A percentile compares a stretch with the other conserved stretches of the same genome.
These are phyloP conservation scores for Phytophthora pistaciae DNA, from an alignment of 352 stramenopile genomes.

Conservation along the genomic window DNA sequence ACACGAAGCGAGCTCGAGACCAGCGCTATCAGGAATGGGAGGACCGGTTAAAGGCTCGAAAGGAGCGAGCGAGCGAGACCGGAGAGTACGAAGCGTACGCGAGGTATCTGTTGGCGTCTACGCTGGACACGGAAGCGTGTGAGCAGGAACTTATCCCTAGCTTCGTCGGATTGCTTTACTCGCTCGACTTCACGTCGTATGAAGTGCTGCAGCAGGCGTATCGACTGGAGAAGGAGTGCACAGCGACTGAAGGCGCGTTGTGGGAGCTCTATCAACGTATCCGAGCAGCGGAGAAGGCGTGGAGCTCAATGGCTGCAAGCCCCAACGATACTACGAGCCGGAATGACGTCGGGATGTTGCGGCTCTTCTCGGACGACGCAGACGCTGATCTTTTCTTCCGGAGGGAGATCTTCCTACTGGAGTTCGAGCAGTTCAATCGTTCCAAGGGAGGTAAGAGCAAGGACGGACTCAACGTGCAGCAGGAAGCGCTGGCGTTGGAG, in stretches of 20 bases:
- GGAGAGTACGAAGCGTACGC: conserved; percentile 64
- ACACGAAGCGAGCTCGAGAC: conserved; percentile 5
- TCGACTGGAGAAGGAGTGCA: conserved; percentile 52
- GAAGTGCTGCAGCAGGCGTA: conserved; percentile 47
- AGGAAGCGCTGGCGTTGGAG: conserved; percentile 13
- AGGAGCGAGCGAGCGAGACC: conserved; percentile 6
- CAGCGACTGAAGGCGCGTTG: conserved; percentile 41
- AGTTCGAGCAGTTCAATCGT: conserved; percentile 32
- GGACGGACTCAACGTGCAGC: conserved; percentile 7
- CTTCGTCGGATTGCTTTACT: conserved; percentile 72
- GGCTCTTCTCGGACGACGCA: conserved; percentile 50
- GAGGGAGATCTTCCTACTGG: conserved; percentile 49
- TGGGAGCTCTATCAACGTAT: conserved; percentile 44
- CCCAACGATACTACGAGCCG: neutral
- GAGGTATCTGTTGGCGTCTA: conserved; percentile 54
- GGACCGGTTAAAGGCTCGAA: neutral
- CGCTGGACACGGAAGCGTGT: conserved; percentile 54
- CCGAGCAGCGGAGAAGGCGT: conserved; percentile 28
- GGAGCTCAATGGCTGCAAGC: conserved; percentile 2
- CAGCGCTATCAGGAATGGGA: conserved; percentile 21
- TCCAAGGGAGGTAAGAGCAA: neutral
- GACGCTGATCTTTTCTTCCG: conserved; percentile 66
- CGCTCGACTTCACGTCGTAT: conserved; percentile 45
- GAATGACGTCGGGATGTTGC: conserved; percentile 31
- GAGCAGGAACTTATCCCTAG: conserved; percentile 58